A percentile compares a stretch with the other conserved stretches of the same genome.
Evolutionary conservation across 2,329 filamentous ascomycete species (phyloP).

Genomic region (Penicillium crustosum): DNA sequence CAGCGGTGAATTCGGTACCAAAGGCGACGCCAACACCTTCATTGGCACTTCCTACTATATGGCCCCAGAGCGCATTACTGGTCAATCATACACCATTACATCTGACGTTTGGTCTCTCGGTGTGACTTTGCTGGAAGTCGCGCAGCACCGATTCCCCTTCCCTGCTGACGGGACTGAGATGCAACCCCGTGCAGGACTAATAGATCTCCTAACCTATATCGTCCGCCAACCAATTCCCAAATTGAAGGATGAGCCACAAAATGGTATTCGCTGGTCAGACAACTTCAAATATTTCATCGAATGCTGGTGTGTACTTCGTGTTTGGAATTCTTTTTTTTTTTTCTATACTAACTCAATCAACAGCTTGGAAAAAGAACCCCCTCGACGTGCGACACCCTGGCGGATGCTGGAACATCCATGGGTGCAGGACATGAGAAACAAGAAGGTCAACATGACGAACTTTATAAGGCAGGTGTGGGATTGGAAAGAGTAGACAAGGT

Average conservation of each 20-base stretch:
- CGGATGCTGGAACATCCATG: slow-evolving; percentile 98
- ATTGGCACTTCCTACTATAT: slow-evolving; percentile 99
- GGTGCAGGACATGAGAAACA: slow-evolving; percentile 94
- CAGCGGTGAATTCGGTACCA: slow-evolving; percentile 95
- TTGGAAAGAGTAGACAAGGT: slow-evolving; percentile 67
- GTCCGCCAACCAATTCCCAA: slow-evolving; percentile 93
- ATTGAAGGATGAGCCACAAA: slow-evolving; percentile 89
- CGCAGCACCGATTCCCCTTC: slow-evolving; percentile 97
- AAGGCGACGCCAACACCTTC: slow-evolving; percentile 97
- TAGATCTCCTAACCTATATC: slow-evolving; percentile 95
- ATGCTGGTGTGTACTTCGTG: slow-evolving; percentile 70
- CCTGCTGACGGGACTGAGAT: slow-evolving; percentile 94
- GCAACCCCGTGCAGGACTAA: slow-evolving; percentile 87
- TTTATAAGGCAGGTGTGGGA: slow-evolving; percentile 96
- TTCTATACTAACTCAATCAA: slow-evolving; percentile 18
- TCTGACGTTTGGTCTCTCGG: slow-evolving; percentile 98
- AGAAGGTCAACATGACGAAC: slow-evolving; percentile 95
- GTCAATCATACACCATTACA: slow-evolving; percentile 96
- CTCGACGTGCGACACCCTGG: slow-evolving; percentile 88
- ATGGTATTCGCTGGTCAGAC: slow-evolving; percentile 89
- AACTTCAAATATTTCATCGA: slow-evolving; percentile 99
- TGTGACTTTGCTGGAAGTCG: slow-evolving; percentile 97
- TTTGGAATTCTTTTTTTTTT: background rate
- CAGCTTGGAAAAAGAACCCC: slow-evolving; percentile 91
- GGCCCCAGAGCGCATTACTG: slow-evolving; percentile 96